Evolutionary conservation across 2,329 filamentous ascomycete species (phyloP).

Genomic region (Madurella mycetomatis): DNA sequence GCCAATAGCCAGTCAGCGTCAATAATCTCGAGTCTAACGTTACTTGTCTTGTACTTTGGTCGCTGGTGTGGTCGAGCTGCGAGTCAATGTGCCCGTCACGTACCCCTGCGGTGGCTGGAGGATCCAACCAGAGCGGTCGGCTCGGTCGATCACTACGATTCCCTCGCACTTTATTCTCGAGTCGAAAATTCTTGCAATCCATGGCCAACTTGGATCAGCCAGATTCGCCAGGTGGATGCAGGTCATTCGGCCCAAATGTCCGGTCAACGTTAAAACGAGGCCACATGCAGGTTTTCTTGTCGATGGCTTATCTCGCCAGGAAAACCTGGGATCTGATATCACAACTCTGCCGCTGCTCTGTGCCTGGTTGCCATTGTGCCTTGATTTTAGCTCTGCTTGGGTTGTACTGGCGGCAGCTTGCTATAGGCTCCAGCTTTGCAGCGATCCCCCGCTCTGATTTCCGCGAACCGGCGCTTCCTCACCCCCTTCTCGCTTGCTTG

Average conservation of each 20-base stretch:
- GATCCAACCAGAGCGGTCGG: no score
- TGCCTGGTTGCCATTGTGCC: slow-evolving; percentile 9
- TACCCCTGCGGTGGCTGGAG: no score
- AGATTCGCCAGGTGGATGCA: neutral
- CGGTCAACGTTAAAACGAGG: neutral
- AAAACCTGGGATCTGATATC: slow-evolving; percentile 10
- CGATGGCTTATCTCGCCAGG: neutral
- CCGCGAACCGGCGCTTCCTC: slow-evolving; percentile 5
- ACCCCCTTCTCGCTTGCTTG: slow-evolving; percentile 2
- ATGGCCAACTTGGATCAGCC: neutral
- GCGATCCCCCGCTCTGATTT: slow-evolving; percentile 15
- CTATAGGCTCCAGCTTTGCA: slow-evolving; percentile 14
- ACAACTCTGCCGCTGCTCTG: slow-evolving; percentile 5
- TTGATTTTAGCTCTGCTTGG: slow-evolving; percentile 16
- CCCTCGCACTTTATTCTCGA: no score
- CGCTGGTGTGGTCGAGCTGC: no score
- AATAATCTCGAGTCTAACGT: no score
- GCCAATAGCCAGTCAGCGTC: no score
- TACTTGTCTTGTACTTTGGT: no score
- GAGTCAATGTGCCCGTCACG: no score
- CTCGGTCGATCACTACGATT: no score
- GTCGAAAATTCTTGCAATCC: no score
- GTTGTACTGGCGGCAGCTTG: slow-evolving; percentile 5
- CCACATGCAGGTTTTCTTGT: neutral
- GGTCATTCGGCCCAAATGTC: neutral